phyloP scores from a whole-genome alignment of 2,329 filamentous ascomycete genomes.

The Cyphellophora europaea region DNA sequence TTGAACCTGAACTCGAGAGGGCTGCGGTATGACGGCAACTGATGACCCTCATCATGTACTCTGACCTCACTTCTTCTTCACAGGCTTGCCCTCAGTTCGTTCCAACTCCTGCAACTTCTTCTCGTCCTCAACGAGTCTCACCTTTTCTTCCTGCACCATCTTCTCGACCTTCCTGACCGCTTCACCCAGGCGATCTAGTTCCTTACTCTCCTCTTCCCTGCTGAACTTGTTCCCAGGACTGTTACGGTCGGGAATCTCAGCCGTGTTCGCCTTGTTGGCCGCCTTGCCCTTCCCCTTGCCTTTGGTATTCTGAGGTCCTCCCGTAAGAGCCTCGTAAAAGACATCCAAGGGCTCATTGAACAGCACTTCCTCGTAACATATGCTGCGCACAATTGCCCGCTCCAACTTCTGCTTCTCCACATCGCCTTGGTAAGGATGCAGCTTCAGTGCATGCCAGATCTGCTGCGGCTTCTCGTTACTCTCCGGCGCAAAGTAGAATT shows the following conservation, averaged over 20 bases:
- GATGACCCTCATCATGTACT: no score
- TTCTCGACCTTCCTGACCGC: conserved; percentile 51
- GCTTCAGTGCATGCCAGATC: conserved; percentile 82
- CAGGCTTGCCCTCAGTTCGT: conserved; percentile 28
- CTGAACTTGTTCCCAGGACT: conserved; percentile 64
- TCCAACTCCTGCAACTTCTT: conserved; percentile 45
- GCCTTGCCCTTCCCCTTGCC: conserved; percentile 41
- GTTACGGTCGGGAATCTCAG: conserved; percentile 62
- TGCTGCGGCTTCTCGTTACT: conserved; percentile 89
- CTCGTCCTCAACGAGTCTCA: conserved; percentile 51
- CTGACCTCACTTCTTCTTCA: conserved; percentile 20
- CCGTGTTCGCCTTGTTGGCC: conserved; percentile 54
- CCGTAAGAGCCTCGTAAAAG: conserved; percentile 75
- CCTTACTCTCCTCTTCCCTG: conserved; percentile 59
- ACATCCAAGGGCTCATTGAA: conserved; percentile 96
- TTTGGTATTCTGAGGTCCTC: conserved; percentile 44
- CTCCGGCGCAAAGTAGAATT: conserved; percentile 84
- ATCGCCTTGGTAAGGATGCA: conserved; percentile 77
- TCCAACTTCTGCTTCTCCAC: conserved; percentile 64
- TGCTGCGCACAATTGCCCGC: conserved; percentile 58
- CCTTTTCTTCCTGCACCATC: conserved; percentile 57
- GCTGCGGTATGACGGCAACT: no score
- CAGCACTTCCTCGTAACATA: conserved; percentile 86
- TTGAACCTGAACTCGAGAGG: background rate
- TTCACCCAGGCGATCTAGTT: conserved; percentile 53